Conservation (phyloP, 1,284 basidiomycete genomes). For the Termitomyces sp. region DNA sequence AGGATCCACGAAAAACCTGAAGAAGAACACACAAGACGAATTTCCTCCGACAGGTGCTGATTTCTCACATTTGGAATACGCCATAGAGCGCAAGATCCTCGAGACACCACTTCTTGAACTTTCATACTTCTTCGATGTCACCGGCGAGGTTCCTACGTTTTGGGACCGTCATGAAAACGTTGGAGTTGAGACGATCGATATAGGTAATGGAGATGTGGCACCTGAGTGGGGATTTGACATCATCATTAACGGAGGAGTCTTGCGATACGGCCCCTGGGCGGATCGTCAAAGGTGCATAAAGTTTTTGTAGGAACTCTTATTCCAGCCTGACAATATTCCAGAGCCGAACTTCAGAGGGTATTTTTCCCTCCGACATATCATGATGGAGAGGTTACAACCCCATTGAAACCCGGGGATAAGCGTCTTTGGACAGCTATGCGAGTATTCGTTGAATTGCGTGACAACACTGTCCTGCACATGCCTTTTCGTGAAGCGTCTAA, state of each 20-base stretch:
- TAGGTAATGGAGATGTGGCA: constrained; percentile 82
- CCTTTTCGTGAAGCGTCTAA: constrained; percentile 88
- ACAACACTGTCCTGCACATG: constrained; percentile 70
- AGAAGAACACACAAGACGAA: constrained; percentile 44
- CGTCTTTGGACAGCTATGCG: constrained; percentile 78
- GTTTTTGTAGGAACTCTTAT: not conserved
- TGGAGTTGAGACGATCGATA: constrained; percentile 50
- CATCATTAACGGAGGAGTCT: constrained; percentile 64
- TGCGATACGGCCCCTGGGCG: constrained; percentile 92
- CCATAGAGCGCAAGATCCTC: constrained; percentile 78
- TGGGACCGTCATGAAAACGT: constrained; percentile 28
- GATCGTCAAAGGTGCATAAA: constrained; percentile 76
- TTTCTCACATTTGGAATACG: constrained; percentile 70
- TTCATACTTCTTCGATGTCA: constrained; percentile 79
- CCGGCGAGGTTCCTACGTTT: constrained; percentile 54
- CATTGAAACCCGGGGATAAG: constrained; percentile 68
- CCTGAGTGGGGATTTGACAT: constrained; percentile 92
- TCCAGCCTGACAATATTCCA: constrained; percentile 23
- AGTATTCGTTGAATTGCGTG: constrained; percentile 75
- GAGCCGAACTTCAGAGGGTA: constrained; percentile 68
- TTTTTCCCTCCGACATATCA: constrained; percentile 83
- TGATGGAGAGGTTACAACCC: constrained; percentile 50
- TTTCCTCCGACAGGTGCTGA: constrained; percentile 50
- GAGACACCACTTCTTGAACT: constrained; percentile 73
- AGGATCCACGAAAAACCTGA: constrained; percentile 18